Evolutionary conservation across 2,329 filamentous ascomycete species (phyloP).

Genomic region (Cadophora malorum): DNA sequence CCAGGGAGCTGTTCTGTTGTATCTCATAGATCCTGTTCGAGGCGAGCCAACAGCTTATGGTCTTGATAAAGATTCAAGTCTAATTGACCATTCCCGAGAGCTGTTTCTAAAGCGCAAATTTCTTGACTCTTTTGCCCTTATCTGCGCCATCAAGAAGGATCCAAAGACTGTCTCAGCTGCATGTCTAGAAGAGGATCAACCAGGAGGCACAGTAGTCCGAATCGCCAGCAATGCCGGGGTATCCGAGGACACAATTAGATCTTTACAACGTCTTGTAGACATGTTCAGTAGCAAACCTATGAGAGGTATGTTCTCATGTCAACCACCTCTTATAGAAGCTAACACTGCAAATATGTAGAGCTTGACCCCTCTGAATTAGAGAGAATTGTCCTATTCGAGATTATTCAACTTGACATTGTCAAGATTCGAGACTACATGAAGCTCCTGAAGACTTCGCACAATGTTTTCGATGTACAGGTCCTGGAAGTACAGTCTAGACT

Average conservation of each 20-base stretch:
- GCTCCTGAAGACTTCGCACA: constrained; percentile 35
- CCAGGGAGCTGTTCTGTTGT: constrained; percentile 32
- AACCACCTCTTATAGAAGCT: constrained; percentile 4
- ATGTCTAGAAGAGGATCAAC: constrained; percentile 41
- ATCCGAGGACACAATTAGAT: not conserved
- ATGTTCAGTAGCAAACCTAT: not conserved
- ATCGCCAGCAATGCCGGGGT: not conserved
- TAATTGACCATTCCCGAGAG: constrained; percentile 26
- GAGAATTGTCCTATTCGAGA: constrained; percentile 30
- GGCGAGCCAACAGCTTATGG: constrained; percentile 40
- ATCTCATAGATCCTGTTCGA: constrained; percentile 41
- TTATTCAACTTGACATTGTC: constrained; percentile 33
- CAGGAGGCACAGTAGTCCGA: constrained; percentile 29
- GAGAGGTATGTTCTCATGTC: not conserved
- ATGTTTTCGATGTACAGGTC: constrained; percentile 33
- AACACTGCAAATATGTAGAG: constrained; percentile 18
- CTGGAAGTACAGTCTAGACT: constrained; percentile 35
- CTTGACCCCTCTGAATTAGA: constrained; percentile 16
- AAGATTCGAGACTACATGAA: constrained; percentile 34
- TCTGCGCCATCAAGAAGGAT: constrained; percentile 40
- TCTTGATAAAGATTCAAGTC: constrained; percentile 37
- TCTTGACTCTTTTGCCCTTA: constrained; percentile 46
- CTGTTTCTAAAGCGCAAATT: constrained; percentile 42
- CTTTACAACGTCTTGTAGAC: not conserved
- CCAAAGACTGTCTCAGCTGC: constrained; percentile 44